phyloP scores from a whole-genome alignment of 352 stramenopile genomes.

The Phytophthora podocarpi region DNA sequence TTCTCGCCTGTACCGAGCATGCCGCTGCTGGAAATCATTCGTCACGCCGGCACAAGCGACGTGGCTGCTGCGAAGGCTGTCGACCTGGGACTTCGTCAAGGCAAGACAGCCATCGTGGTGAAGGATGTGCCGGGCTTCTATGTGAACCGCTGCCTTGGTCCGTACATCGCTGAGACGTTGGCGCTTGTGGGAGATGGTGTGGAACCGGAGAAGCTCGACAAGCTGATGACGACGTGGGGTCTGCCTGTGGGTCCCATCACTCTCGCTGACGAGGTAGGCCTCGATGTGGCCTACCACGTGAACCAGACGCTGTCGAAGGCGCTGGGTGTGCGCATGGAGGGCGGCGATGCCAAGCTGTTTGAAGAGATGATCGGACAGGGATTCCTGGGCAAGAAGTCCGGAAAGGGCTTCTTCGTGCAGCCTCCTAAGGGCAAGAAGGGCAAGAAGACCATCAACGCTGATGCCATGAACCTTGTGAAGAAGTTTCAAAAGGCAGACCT shows the following conservation, averaged over 20 bases:
- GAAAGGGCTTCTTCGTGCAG: conserved; percentile 98
- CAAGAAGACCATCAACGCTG: conserved; percentile 90
- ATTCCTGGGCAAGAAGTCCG: conserved; percentile 96
- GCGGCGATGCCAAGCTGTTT: conserved; percentile 92
- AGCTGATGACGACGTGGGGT: conserved; percentile 95
- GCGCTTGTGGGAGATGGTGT: conserved; percentile 93
- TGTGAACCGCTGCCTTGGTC: conserved; percentile 98
- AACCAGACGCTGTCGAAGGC: conserved; percentile 92
- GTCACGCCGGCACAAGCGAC: conserved; percentile 92
- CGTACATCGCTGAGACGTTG: conserved; percentile 93
- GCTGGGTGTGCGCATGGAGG: conserved; percentile 95
- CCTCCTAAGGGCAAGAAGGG: conserved; percentile 88
- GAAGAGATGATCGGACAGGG: conserved; percentile 96
- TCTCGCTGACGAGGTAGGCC: conserved; percentile 96
- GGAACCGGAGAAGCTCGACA: conserved; percentile 93
- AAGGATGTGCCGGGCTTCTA: conserved; percentile 99
- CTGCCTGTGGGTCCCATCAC: conserved; percentile 98
- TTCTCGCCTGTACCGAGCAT: conserved; percentile 98
- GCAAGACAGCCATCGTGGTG: conserved; percentile 98
- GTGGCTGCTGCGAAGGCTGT: conserved; percentile 91
- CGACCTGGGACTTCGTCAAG: conserved; percentile 96
- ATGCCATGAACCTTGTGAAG: conserved; percentile 83
- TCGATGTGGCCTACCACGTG: conserved; percentile 97
- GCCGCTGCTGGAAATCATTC: conserved; percentile 99
- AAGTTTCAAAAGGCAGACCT: conserved; percentile 80